A percentile compares a stretch with the other conserved stretches of the same genome.
These are phyloP conservation scores for Umbelopsis sp. DNA, from an alignment of 371 early-diverging fungal genomes.

Conservation along the genomic window DNA sequence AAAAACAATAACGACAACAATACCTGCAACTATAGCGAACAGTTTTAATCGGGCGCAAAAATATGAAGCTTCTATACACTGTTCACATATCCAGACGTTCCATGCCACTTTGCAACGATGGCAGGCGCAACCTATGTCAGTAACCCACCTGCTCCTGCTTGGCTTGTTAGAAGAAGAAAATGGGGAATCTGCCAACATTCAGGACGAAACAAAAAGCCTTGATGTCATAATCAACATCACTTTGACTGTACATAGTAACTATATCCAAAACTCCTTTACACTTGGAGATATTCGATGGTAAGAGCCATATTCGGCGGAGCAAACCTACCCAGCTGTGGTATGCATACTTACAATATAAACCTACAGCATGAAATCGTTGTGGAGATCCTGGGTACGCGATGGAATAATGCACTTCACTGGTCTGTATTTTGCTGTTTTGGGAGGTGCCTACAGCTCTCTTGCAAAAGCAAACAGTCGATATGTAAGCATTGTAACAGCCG, in stretches of 20 bases:
- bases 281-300: slow-evolving; percentile 7
- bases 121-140: not conserved
- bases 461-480: slow-evolving; percentile 46
- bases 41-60: not conserved
- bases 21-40: not conserved
- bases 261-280: not conserved
- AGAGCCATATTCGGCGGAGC: not conserved
- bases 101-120: not conserved
- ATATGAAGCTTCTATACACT: not conserved
- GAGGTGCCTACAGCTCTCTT: slow-evolving; percentile 56
- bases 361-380: slow-evolving; percentile 23
- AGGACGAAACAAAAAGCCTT: not conserved
- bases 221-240: not conserved
- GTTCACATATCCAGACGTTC: not conserved
- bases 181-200: not conserved
- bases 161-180: not conserved
- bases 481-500: slow-evolving; percentile 25
- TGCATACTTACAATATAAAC: not conserved
- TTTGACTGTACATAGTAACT: not conserved
- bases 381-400: slow-evolving; percentile 36
- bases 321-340: no score
- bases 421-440: slow-evolving; percentile 52
- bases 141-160: not conserved
- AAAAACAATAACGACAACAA: not conserved
- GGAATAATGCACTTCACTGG: slow-evolving; percentile 43